These are phyloP conservation scores for Arthromyces matolae DNA, from an alignment of 768 basidiomycete species.

Conservation along the genomic window DNA sequence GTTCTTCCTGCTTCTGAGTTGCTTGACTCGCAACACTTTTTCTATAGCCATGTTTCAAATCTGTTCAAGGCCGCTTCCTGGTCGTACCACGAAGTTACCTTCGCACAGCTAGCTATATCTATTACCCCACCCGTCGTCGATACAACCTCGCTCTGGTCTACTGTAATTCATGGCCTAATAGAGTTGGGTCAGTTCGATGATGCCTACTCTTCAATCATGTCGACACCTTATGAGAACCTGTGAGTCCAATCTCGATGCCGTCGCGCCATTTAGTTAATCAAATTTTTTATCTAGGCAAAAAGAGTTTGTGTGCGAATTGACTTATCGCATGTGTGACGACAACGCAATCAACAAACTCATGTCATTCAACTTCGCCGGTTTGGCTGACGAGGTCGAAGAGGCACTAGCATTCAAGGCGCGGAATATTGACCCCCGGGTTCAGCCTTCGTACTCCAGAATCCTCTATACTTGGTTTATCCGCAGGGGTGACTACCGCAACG, in stretches of 20 bases:
- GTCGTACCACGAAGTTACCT: constrained; percentile 62
- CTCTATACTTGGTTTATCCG: constrained; percentile 92
- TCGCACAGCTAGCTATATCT: constrained; percentile 80
- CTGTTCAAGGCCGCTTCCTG: constrained; percentile 63
- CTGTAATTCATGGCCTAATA: constrained; percentile 69
- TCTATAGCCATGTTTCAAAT: constrained; percentile 74
- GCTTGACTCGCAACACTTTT: constrained; percentile 62
- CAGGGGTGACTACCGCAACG: constrained; percentile 87
- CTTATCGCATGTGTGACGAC: constrained; percentile 91
- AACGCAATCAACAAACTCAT: constrained; percentile 76
- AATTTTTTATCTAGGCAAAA: constrained; percentile 54
- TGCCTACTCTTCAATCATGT: constrained; percentile 78
- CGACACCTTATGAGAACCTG: constrained; percentile 74
- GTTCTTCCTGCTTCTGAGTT: constrained; percentile 58
- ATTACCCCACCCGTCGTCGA: constrained; percentile 50
- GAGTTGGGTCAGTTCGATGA: constrained; percentile 78
- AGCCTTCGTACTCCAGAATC: constrained; percentile 85
- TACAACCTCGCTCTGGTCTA: constrained; percentile 73
- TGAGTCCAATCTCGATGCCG: constrained; percentile 40
- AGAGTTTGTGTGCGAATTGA: constrained; percentile 77
- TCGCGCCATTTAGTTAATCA: constrained; percentile 3
- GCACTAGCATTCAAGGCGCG: constrained; percentile 89
- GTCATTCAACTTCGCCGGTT: constrained; percentile 78
- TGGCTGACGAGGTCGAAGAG: constrained; percentile 84
- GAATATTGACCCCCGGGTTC: constrained; percentile 83